These are phyloP conservation scores for Cladosporium sp. DNA, from an alignment of 2,329 filamentous ascomycete species.

Conservation along the genomic window DNA sequence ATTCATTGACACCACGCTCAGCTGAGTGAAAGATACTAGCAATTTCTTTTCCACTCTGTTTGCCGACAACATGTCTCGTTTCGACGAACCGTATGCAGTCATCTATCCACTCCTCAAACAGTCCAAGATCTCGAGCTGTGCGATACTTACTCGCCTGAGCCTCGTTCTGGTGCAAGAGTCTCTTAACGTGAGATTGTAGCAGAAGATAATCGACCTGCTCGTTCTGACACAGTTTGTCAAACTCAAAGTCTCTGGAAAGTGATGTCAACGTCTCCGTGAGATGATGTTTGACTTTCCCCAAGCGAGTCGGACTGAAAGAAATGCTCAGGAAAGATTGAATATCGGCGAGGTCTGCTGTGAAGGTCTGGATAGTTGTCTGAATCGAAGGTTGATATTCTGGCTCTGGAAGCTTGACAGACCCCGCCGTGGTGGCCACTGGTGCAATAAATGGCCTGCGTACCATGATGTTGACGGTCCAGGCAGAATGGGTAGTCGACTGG, in stretches of 20 bases:
- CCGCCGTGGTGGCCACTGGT: not conserved
- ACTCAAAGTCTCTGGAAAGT: not conserved
- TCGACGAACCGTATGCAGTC: not conserved
- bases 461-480: not conserved
- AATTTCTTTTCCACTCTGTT: not conserved
- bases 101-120: not conserved
- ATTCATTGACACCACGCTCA: not conserved
- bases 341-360: not conserved
- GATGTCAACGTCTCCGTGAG: not conserved
- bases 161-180: not conserved
- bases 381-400: not conserved
- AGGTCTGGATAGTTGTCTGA: not conserved
- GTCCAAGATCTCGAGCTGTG: not conserved
- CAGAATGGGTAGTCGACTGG: not conserved
- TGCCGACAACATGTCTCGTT: not conserved
- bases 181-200: not conserved
- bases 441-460: not conserved
- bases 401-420: not conserved
- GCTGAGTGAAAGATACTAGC: not conserved
- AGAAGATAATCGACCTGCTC: not conserved
- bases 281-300: not conserved
- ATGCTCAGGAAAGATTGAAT: not conserved
- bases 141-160: not conserved
- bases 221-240: not conserved
- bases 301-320: not conserved